A percentile compares a stretch with the other conserved stretches of the same genome.
These are phyloP conservation scores for Poterioochromonas sp. DNA, from an alignment of 352 stramenopile genomes.

Conservation along the genomic window DNA sequence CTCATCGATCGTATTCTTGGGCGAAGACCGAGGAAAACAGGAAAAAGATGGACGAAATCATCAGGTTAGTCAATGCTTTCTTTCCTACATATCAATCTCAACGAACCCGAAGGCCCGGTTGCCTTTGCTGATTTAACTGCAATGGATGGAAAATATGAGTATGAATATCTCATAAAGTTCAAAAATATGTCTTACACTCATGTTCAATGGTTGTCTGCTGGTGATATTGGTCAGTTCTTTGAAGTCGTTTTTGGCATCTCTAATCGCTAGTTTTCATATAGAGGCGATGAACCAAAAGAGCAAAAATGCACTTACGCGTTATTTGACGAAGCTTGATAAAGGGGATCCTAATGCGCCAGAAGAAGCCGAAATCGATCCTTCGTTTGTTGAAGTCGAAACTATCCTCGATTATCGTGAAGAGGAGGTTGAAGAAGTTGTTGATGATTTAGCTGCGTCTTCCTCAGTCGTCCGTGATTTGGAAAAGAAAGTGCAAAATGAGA, in stretches of 20 bases:
- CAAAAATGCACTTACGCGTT: constrained; percentile 50
- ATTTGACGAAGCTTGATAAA: constrained; percentile 57
- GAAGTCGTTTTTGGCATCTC: constrained; percentile 53
- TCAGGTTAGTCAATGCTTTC: neutral
- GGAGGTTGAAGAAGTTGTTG: constrained; percentile 40
- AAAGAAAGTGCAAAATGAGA: constrained; percentile 35
- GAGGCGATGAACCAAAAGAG: constrained; percentile 33
- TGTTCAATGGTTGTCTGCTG: constrained; percentile 57
- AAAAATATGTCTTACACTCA: constrained; percentile 64
- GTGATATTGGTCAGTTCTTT: constrained; percentile 61
- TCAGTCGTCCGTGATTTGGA: neutral
- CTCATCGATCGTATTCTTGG: constrained; percentile 45
- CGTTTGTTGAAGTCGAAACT: constrained; percentile 47
- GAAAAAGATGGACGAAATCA: constrained; percentile 38
- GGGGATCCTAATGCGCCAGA: constrained; percentile 55
- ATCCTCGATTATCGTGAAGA: constrained; percentile 38
- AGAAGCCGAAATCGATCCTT: constrained; percentile 57
- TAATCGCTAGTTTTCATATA: constrained; percentile 5
- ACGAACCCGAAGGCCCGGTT: neutral
- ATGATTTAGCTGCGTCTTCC: constrained; percentile 30
- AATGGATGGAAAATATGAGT: constrained; percentile 47
- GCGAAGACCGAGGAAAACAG: constrained; percentile 43
- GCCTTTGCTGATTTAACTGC: constrained; percentile 35
- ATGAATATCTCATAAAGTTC: constrained; percentile 71
- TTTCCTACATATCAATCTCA: neutral